Evolutionary conservation across 139 green algal species (phyloP), one percentile per base, ranked within the genome.

Genomic region (Astrephomene gubernaculifera): DNA sequence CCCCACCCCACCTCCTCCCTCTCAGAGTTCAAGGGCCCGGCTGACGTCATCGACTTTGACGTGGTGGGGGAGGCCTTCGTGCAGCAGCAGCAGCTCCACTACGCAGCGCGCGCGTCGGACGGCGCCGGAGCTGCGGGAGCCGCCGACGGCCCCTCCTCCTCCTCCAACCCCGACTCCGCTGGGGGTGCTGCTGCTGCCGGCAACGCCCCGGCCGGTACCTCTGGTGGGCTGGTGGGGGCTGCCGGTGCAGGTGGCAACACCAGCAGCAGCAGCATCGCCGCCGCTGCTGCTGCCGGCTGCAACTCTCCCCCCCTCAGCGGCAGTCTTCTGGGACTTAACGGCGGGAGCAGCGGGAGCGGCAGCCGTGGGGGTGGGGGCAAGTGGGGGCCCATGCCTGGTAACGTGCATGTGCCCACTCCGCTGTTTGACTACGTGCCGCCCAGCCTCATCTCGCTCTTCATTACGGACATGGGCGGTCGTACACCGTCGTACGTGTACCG

Each of bases 381-480:
- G 36, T 75, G 73, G 35, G 43, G 61, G 63, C 85, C 49, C 12
- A 31, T 82, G 29, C 73, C 57, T n/a, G 85, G 81, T 9, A 91
- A 89, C 41, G 85, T 98, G 41, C 92, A 98, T 57, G 93, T 98
- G 33, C 87, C 92, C 70, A 99, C 98, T 75, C 97, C 97, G 0
- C 76, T 84, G 9, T 98, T 95, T 78, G 97, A 99, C 81, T 99
- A 98, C 87, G 94, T 99, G 38, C 95, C 97, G 29, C 96, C 97
- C 4, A 90, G 98, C 72, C 90, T 99, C 3, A 95, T 98, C 89
- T 94, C 72, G 72, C 89, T 99, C 31, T 97, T 98, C 86, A 89
- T 99, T 22, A 99, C 96, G 0, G 96, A 98, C 87, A 97, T 92
- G 7, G 95, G 94, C 1, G 92, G 93, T 25, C 92, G 96, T 89